A percentile compares a stretch with the other conserved stretches of the same genome.
Evolutionary conservation across 495 filamentous ascomycete species (phyloP).

Genomic region (Lasiosphaeriaceae sp.): DNA sequence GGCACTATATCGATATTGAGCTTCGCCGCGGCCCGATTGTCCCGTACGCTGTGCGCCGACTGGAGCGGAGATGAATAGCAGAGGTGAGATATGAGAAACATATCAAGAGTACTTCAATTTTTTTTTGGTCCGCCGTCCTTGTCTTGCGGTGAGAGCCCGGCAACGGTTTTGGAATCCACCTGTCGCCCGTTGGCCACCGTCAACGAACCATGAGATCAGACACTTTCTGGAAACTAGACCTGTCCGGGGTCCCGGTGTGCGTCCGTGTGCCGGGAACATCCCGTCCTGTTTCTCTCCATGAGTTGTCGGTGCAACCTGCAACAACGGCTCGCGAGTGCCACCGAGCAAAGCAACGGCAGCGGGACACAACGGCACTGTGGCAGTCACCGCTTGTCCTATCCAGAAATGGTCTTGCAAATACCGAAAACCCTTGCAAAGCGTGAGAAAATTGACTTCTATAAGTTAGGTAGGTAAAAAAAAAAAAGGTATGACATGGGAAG

Average conservation of each 20-base stretch:
- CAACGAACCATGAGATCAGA: not conserved
- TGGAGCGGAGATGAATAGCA: not conserved
- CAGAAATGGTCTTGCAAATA: not conserved
- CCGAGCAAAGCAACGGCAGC: not conserved
- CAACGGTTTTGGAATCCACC: not conserved
- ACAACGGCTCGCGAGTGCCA: not conserved
- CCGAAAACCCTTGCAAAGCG: too few relatives aligned
- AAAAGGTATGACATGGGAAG: too few relatives aligned
- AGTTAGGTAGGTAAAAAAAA: too few relatives aligned
- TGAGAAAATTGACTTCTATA: too few relatives aligned
- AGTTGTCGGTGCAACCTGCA: constrained; percentile 1
- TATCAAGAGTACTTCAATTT: not conserved
- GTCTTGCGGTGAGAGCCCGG: not conserved
- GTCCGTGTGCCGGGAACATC: not conserved
- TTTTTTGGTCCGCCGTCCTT: not conserved
- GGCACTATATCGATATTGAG: not conserved
- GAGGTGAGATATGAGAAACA: not conserved
- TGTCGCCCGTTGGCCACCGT: not conserved
- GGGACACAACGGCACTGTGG: not conserved
- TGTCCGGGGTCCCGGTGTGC: not conserved
- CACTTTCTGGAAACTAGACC: not conserved
- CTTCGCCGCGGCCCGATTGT: not conserved
- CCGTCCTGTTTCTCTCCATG: not conserved
- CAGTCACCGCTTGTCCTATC: not conserved
- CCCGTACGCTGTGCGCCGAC: not conserved